Base-by-base conservation (phyloP, 2,329 filamentous ascomycete genomes). In the Claviceps pazoutovae region DNA sequence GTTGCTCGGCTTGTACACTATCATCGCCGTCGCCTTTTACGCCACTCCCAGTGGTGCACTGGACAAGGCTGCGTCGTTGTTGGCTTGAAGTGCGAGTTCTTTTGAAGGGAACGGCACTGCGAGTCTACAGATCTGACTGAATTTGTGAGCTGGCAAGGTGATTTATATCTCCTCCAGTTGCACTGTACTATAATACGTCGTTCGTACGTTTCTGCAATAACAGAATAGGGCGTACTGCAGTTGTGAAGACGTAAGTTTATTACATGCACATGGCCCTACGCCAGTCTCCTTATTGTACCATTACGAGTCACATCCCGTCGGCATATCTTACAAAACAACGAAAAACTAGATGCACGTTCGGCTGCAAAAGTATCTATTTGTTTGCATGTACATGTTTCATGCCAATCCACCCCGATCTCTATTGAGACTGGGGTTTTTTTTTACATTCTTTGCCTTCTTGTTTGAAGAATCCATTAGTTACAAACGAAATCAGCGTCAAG, bases 21-120 rank as follows among this genome's bases (percentile, higher is more conserved):
- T 82, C 58, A 81, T 82, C 54, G 78, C 78, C 4, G 65, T 81
- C 37, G 78, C 78, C 16, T 81, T 81, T 61, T 81, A 75, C 59
- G 76, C 74, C 52, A 77, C 72, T 14, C 77, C 77, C 3, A 59
- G 61, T 55, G 70, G 70, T 50, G 72, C 73, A 17, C 66, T 78
- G 38, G 71, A 75, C 57, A 66, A 66, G 51, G 62, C 54, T 21
- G 34, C 49, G 2, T 11, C 14, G 16, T 9, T 19, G 17, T 44
- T 36, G 48, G 41, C 13, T 16, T 50, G 26, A 45, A 38, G 11
- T 19, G 17, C 17, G 3, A 21, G 36, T 39, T 41, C 21, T 42
- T 2, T 8, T 26, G 23, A 34, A 11, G 3, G 9, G 30, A 11
- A 34, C 1, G 9, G 11, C 9, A 11, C 30, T 11, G 30, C 30